These are phyloP conservation scores for Ustilago hordei DNA, from an alignment of 1,284 basidiomycete species.

Conservation along the genomic window DNA sequence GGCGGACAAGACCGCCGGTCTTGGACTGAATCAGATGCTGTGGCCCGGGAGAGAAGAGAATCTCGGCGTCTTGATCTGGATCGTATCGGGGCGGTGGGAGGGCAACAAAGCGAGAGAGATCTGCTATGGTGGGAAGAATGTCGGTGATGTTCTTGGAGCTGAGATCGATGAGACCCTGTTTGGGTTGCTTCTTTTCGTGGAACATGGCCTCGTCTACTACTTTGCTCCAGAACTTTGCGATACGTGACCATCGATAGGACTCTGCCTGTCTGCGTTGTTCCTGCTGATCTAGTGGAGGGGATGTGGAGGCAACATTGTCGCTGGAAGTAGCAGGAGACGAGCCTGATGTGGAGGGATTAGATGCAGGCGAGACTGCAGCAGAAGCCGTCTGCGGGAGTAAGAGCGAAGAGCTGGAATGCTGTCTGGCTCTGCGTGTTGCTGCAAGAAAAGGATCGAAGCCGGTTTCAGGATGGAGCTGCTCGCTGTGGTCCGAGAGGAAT, in stretches of 20 bases:
- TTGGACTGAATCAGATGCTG: slow-evolving; percentile 38
- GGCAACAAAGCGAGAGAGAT: slow-evolving; percentile 47
- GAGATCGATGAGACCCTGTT: slow-evolving; percentile 42
- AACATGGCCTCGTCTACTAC: slow-evolving; percentile 47
- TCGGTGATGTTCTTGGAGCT: slow-evolving; percentile 41
- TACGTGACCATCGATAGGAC: slow-evolving; percentile 33
- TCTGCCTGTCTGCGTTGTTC: slow-evolving; percentile 17
- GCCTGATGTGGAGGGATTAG: slow-evolving; percentile 13
- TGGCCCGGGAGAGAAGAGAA: slow-evolving; percentile 1
- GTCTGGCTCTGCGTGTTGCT: slow-evolving; percentile 35
- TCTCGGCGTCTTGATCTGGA: slow-evolving; percentile 12
- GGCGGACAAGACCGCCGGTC: slow-evolving; percentile 39
- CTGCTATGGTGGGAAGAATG: slow-evolving; percentile 45
- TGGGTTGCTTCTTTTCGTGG: slow-evolving; percentile 23
- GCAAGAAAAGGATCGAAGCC: slow-evolving; percentile 51
- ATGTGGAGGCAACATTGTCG: slow-evolving; percentile 4
- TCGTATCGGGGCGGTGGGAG: slow-evolving; percentile 47
- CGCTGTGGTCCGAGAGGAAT: slow-evolving; percentile 47
- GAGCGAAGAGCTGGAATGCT: slow-evolving; percentile 24
- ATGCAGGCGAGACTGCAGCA: slow-evolving; percentile 1
- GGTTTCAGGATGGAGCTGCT: slow-evolving; percentile 45
- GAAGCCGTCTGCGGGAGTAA: slow-evolving; percentile 11
- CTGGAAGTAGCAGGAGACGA: slow-evolving; percentile 34
- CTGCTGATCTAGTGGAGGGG: background rate
- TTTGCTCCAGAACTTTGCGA: slow-evolving; percentile 45